phyloP scores from a whole-genome alignment of 768 basidiomycete genomes.

The Xerocomus potaroensis region DNA sequence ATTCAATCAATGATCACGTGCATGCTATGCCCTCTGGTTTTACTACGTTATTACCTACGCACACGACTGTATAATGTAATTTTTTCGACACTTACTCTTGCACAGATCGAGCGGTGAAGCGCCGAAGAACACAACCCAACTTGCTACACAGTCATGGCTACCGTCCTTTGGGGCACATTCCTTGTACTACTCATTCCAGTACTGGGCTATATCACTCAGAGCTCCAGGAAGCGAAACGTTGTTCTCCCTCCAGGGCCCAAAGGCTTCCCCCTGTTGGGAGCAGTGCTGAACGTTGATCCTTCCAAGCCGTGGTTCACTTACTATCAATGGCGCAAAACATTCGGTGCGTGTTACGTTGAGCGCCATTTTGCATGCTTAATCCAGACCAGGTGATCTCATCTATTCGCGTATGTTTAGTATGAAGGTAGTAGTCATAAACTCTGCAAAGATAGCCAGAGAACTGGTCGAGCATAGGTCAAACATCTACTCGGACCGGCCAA shows the following conservation, averaged over 20 bases:
- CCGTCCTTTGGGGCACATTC: not conserved
- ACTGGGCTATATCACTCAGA: constrained; percentile 12
- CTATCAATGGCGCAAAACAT: constrained; percentile 27
- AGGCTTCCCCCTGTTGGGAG: constrained; percentile 36
- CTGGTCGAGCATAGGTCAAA: constrained; percentile 27
- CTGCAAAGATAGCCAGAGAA: constrained; percentile 24
- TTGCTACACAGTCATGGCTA: not conserved
- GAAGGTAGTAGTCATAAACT: constrained; percentile 27
- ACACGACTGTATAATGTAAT: no score
- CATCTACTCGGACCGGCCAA: constrained; percentile 34
- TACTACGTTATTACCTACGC: no score
- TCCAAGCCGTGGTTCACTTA: constrained; percentile 33
- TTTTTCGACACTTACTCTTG: no score
- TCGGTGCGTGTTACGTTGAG: constrained; percentile 9
- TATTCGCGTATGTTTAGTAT: constrained; percentile 20
- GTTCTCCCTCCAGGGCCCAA: constrained; percentile 50
- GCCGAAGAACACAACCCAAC: no score
- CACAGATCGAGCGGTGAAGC: no score
- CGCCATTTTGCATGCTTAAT: not conserved
- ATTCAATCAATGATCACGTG: constrained; percentile 3
- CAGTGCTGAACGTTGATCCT: constrained; percentile 22
- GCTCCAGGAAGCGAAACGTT: not conserved
- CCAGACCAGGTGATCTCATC: constrained; percentile 18
- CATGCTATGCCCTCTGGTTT: no score
- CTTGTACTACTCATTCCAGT: constrained; percentile 8